These are phyloP conservation scores for Acanthochlamys bracteata DNA, from an alignment of 106 monocot species.

Conservation along the genomic window DNA sequence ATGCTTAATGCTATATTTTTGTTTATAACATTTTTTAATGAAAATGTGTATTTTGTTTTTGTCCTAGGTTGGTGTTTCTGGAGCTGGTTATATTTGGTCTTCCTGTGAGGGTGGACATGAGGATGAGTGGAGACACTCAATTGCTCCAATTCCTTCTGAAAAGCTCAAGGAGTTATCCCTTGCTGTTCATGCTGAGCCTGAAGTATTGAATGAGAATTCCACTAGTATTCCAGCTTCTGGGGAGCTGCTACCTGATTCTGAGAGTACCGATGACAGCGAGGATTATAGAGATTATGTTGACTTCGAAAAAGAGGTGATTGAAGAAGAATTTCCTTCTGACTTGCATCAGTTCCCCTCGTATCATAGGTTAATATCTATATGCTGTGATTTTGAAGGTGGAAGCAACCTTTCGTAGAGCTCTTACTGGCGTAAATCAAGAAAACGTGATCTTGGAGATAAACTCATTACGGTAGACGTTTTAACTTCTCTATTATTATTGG, in stretches of 20 bases:
- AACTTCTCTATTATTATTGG: constrained; percentile 4
- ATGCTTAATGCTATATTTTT: no score
- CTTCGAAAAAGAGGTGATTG: constrained; percentile 86
- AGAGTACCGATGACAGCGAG: constrained; percentile 44
- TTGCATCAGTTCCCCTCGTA: not conserved
- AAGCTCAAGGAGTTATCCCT: constrained; percentile 44
- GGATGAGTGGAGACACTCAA: constrained; percentile 85
- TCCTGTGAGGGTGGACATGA: constrained; percentile 48
- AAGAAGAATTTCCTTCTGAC: not conserved
- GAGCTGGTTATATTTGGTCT: constrained; percentile 87
- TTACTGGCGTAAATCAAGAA: constrained; percentile 68
- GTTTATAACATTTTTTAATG: no score
- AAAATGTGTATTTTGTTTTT: not conserved
- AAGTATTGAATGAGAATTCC: constrained; percentile 41
- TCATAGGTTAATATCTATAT: not conserved
- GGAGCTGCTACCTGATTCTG: constrained; percentile 53
- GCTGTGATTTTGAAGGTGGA: constrained; percentile 58
- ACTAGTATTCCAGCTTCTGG: constrained; percentile 35
- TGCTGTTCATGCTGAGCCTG: constrained; percentile 24
- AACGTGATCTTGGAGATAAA: constrained; percentile 90
- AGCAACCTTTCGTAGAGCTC: constrained; percentile 81
- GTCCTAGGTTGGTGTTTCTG: constrained; percentile 45
- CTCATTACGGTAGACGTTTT: constrained; percentile 53
- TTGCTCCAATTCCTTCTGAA: constrained; percentile 75
- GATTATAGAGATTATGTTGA: constrained; percentile 59